Conservation (phyloP, 352 stramenopile species). For the Globisporangium abappressorium region DNA sequence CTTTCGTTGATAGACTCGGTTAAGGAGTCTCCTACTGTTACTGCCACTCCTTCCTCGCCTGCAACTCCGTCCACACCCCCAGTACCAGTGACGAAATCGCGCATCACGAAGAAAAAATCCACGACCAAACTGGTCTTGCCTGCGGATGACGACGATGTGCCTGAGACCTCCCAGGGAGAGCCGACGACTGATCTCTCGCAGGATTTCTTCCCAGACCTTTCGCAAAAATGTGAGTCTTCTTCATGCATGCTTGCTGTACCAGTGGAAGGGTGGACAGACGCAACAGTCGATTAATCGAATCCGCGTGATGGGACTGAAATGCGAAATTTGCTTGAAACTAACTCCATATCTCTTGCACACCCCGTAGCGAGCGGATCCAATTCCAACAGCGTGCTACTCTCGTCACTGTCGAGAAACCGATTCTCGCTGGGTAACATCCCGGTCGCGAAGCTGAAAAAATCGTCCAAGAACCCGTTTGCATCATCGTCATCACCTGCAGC, state of each 20-base stretch:
- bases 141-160: constrained; percentile 17
- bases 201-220: constrained; percentile 46
- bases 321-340: neutral
- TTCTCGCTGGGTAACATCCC: constrained; percentile 78
- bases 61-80: neutral
- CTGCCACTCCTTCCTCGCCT: neutral
- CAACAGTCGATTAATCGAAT: neutral
- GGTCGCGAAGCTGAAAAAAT: constrained; percentile 80
- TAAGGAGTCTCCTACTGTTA: constrained; percentile 6
- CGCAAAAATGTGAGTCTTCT: constrained; percentile 40
- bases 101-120: constrained; percentile 5
- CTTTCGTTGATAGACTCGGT: constrained; percentile 9
- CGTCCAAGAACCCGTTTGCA: constrained; percentile 74
- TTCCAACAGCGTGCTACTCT: constrained; percentile 60
- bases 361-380: constrained; percentile 40
- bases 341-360: neutral
- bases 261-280: neutral
- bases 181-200: constrained; percentile 28
- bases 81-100: constrained; percentile 2
- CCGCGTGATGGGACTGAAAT: neutral
- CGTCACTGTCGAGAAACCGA: constrained; percentile 59
- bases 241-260: neutral
- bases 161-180: constrained; percentile 44
- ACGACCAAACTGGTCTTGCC: constrained; percentile 9
- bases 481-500: constrained; percentile 9